phyloP scores from a whole-genome alignment of 371 early-diverging fungal genomes.

The Capillidium rhysosporum region DNA sequence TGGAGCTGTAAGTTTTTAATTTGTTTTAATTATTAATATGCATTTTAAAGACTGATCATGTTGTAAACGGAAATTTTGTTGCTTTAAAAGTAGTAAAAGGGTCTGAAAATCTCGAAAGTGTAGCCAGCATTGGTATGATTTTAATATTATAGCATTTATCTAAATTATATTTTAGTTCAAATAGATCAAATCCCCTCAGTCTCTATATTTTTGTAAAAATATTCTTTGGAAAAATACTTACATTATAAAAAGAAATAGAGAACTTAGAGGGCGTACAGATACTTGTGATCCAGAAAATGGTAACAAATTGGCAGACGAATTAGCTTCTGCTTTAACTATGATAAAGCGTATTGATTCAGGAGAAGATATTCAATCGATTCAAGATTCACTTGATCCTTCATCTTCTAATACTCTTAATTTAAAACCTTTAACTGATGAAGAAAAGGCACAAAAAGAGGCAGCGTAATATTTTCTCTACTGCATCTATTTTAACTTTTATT shows the following conservation, averaged over 20 bases:
- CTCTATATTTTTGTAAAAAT: constrained; percentile 4
- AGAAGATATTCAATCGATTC: neutral
- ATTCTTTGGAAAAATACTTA: neutral
- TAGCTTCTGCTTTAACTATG: neutral
- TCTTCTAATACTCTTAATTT: neutral
- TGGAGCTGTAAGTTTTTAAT: neutral
- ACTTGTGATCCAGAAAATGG: neutral
- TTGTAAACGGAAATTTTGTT: constrained; percentile 1
- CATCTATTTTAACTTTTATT: neutral
- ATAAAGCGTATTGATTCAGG: constrained; percentile 3
- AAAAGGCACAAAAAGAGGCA: constrained; percentile 3
- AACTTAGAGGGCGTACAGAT: neutral
- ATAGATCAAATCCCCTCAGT: neutral
- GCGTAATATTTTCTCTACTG: neutral
- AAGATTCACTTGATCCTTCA: neutral
- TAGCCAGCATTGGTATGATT: neutral
- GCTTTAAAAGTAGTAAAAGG: neutral
- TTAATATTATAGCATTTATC: neutral
- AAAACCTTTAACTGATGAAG: constrained; percentile 2
- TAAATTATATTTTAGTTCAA: neutral
- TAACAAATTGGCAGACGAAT: neutral
- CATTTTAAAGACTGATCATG: neutral
- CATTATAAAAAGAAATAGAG: neutral
- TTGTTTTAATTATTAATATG: neutral
- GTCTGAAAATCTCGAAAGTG: neutral